phyloP scores from a whole-genome alignment of 495 filamentous ascomycete genomes.

The Lasiosphaeria hispida region DNA sequence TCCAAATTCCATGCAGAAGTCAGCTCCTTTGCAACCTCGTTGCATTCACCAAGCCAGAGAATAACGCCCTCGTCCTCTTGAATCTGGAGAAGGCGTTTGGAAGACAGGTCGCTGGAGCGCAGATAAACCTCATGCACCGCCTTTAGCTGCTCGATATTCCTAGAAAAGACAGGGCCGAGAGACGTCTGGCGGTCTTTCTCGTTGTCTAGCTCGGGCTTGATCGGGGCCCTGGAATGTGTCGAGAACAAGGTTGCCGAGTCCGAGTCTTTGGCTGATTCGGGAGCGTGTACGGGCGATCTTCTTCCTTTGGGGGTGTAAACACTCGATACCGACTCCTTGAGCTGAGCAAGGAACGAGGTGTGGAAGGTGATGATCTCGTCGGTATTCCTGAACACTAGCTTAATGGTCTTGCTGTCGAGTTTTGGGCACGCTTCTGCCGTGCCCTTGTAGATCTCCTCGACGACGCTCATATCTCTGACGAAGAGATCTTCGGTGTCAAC shows the following conservation, averaged over 20 bases:
- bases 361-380: conserved; percentile 84
- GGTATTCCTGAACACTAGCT: conserved; percentile 84
- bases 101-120: conserved; percentile 81
- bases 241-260: conserved; percentile 33
- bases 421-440: conserved; percentile 79
- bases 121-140: conserved; percentile 81
- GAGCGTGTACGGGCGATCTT: conserved; percentile 37
- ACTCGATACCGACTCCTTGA: conserved; percentile 71
- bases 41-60: conserved; percentile 91
- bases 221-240: conserved; percentile 24
- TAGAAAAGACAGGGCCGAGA: conserved; percentile 74
- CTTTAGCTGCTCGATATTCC: conserved; percentile 75
- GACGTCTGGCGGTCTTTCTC: conserved; percentile 69
- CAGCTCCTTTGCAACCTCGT: conserved; percentile 79
- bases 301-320: conserved; percentile 62
- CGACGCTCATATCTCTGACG: conserved; percentile 89
- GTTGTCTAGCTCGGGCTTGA: conserved; percentile 39
- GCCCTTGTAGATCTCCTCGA: conserved; percentile 95
- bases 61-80: conserved; percentile 72
- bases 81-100: conserved; percentile 69
- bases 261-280: conserved; percentile 29
- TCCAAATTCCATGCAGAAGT: conserved; percentile 92
- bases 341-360: conserved; percentile 66
- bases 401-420: conserved; percentile 79
- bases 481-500: conserved; percentile 88